Evolutionary conservation across 78 protist species (phyloP).

Genomic region (Polysphondylium violaceum): DNA sequence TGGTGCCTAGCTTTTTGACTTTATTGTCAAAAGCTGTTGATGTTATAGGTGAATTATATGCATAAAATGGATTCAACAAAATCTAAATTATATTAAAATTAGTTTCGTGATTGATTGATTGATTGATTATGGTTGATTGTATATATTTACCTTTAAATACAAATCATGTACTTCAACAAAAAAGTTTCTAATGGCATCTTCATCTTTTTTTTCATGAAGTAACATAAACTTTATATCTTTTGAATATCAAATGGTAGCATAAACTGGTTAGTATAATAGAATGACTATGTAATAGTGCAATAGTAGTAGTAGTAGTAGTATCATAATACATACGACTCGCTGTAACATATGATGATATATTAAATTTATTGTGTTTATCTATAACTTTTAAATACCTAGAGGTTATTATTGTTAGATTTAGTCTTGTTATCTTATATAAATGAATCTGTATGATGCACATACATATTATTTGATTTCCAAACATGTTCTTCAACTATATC

Average conservation of each 20-base stretch:
- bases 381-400: constrained; percentile 27
- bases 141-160: constrained; percentile 57
- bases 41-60: constrained; percentile 77
- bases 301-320: not conserved
- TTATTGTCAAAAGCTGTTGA: constrained; percentile 73
- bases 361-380: constrained; percentile 46
- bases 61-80: constrained; percentile 71
- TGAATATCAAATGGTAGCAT: not conserved
- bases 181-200: constrained; percentile 75
- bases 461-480: constrained; percentile 68
- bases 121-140: not conserved
- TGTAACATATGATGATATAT: constrained; percentile 69
- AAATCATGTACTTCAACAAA: constrained; percentile 75
- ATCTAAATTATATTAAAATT: constrained; percentile 31
- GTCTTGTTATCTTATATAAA: not conserved
- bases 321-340: constrained; percentile 58
- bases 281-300: not conserved
- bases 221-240: constrained; percentile 78
- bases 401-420: not conserved
- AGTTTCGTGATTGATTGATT: not conserved
- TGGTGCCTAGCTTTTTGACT: constrained; percentile 60
- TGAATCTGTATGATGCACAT: not conserved
- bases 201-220: constrained; percentile 81
- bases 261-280: not conserved
- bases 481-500: constrained; percentile 69